Percentiles rank a stretch among this genome's conserved stretches.
Conservation (phyloP, 192 early-diverging fungal genomes). For the Ambispora gerdemannii region DNA sequence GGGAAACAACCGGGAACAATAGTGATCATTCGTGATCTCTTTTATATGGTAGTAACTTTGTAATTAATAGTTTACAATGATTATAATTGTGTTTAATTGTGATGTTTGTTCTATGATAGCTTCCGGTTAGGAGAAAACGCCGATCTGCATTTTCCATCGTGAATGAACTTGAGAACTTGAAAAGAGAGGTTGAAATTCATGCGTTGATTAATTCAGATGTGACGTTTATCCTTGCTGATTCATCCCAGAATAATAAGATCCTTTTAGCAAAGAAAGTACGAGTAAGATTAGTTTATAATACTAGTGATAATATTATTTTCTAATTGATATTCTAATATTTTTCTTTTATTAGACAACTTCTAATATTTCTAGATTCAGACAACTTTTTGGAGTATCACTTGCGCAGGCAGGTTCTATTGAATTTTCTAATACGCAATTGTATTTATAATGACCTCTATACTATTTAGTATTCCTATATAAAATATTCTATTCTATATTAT, state of each 20-base stretch:
- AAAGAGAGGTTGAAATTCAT: slow-evolving; percentile 48
- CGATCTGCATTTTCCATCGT: slow-evolving; percentile 36
- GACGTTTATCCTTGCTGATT: slow-evolving; percentile 41
- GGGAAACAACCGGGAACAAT: slow-evolving; percentile 54
- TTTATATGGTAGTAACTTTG: slow-evolving; percentile 73
- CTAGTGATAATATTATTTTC: too few species aligned
- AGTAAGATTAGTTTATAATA: too few species aligned
- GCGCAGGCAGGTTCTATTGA: slow-evolving; percentile 37
- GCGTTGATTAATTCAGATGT: slow-evolving; percentile 43
- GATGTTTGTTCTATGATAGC: slow-evolving; percentile 33
- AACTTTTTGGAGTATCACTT: slow-evolving; percentile 50
- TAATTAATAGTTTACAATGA: too few species aligned
- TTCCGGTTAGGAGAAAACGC: slow-evolving; percentile 56
- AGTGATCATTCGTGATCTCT: slow-evolving; percentile 59
- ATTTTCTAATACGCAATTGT: too few species aligned
- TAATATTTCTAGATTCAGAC: slow-evolving; percentile 43
- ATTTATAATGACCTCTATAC: too few species aligned
- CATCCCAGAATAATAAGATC: slow-evolving; percentile 34
- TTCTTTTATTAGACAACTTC: slow-evolving; percentile 26
- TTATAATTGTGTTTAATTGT: neutral
- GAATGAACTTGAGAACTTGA: slow-evolving; percentile 48
- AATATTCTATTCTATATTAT: neutral
- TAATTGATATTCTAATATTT: neutral
- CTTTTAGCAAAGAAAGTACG: slow-evolving; percentile 38
- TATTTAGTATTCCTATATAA: too few species aligned